Evolutionary conservation across 2,329 filamentous ascomycete species (phyloP), one percentile per base, ranked within the genome.

Genomic region (Cytospora piceicola): DNA sequence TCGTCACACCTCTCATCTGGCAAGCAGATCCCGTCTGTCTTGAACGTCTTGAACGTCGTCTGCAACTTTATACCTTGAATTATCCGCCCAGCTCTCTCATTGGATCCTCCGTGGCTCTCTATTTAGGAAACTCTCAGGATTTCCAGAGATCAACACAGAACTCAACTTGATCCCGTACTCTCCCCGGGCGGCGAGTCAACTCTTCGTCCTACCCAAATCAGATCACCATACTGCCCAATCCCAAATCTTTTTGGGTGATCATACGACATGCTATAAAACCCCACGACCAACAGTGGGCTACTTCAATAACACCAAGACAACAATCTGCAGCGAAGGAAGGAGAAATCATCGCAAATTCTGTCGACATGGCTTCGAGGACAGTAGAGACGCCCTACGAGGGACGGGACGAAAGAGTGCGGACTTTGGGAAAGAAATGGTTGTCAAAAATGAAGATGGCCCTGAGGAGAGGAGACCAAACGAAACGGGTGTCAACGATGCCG

Each of bases 401-500:
- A 54, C 59, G 63, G 71, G 79, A 80, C 61, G 77, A 76, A 71
- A 79, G 80, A 70, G 83, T 80, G 75, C 83, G 77, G 73, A 79
- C 80, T 15, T 70, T 85, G 32, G 79, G 78, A 63, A 83, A 78
- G 71, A 67, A 61, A 30, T 75, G 85, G 24, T 68, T 85, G 36
- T 79, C 79, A 42, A 77, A 81, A 42, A 77, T 83, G 72, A 85
- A 80, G 77, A 82, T 81, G 3, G 81, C 82, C 36, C 77, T 85
- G 64, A 83, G 77, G 74, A 80, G 77, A 69, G 74, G 78, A 67
- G 80, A 81, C 15, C 62, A 72, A 15, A 72, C 75, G 66, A 62
- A 60, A n/a, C 72, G 73, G 42, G 67, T 70, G 42, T 74, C 75
- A 27, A 60, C 69, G 22, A 15, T 52, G 6, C 24, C 66, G 24